Percentiles rank a stretch among this genome's conserved stretches.
phyloP scores from a whole-genome alignment of 805 yeast genomes.

The Metschnikowia proteae region DNA sequence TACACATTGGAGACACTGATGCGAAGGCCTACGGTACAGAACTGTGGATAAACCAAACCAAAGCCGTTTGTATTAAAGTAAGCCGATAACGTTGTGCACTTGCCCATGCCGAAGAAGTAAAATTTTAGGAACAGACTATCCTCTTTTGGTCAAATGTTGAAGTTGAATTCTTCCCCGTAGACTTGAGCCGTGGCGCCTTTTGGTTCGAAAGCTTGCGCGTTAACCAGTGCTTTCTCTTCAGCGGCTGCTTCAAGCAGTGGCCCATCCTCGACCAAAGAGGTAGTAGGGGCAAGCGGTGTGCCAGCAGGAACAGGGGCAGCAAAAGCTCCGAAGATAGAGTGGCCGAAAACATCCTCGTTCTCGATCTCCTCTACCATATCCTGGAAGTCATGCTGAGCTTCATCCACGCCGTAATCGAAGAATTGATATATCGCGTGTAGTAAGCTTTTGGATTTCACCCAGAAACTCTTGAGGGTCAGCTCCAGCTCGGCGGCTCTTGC shows the following conservation, averaged over 20 bases:
- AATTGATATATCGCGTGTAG: constrained; percentile 35
- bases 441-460: constrained; percentile 3
- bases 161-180: constrained; percentile 2
- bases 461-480: constrained; percentile 1
- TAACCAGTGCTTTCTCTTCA: neutral
- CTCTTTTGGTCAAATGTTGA: neutral
- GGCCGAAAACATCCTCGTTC: neutral
- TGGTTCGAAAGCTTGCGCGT: neutral
- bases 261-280: neutral
- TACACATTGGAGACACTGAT: no score
- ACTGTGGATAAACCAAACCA: no score
- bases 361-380: constrained; percentile 7
- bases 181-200: neutral
- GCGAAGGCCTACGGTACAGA: no score
- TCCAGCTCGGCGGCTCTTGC: constrained; percentile 10
- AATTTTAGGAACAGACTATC: neutral
- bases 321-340: constrained; percentile 2
- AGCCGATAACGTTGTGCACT: neutral
- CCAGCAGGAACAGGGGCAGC: constrained; percentile 2
- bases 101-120: neutral
- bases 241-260: neutral
- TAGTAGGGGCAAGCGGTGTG: neutral
- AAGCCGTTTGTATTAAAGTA: neutral
- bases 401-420: constrained; percentile 41
- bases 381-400: constrained; percentile 14